Base-by-base conservation (phyloP, 2,329 filamentous ascomycete genomes). In the Epichloe coenophiala region DNA sequence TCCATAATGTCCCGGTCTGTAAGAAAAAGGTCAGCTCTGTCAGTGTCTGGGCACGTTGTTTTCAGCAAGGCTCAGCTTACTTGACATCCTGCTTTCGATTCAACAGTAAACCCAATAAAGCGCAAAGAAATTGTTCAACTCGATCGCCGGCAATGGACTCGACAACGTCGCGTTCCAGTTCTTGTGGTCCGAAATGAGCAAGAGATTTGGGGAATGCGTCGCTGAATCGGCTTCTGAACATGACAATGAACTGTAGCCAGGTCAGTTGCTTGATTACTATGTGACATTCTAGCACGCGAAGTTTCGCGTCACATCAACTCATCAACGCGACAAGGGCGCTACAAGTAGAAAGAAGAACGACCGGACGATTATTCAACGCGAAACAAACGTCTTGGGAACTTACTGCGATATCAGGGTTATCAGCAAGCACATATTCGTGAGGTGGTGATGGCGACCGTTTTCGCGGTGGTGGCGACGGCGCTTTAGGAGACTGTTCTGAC, bases 61-160 rank as follows among this genome's bases (percentile, higher is more conserved):
- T 42, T 27, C 9, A 38, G 47, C 11, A 51, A 54, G 58, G 6
- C 19, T 41, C n/a, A 55, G 56, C 88, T 69, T 80, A 97, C 93
- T 98, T 95, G 65, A 97, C 87, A 70, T 95, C 90, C 66, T 98
- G 95, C 75, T 98, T 97, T 67, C 93, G 84, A 68, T 98, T 98
- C 61, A 98, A 75, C 50, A 96, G 80, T 59, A 98, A 74, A 35
- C 86, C 84, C 43, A 98, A 74, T 57, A 98, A 70, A 55, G 89
- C 89, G 73, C 94, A 98, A 27, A 98, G 75, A 52, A 98, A 81
- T 58, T 83, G 79, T 71, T 97, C 91, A 45, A 87, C 83, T 62
- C 90, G 84, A 61, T 94, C 84, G 60, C 89, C 88, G 2, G 91
- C 90, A 21, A 83, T 70, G 46, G 77, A 70, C 64, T 91, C 87